phyloP scores from a whole-genome alignment of 2,329 filamentous ascomycete species.

The Aspergillus brunneoviolaceus region DNA sequence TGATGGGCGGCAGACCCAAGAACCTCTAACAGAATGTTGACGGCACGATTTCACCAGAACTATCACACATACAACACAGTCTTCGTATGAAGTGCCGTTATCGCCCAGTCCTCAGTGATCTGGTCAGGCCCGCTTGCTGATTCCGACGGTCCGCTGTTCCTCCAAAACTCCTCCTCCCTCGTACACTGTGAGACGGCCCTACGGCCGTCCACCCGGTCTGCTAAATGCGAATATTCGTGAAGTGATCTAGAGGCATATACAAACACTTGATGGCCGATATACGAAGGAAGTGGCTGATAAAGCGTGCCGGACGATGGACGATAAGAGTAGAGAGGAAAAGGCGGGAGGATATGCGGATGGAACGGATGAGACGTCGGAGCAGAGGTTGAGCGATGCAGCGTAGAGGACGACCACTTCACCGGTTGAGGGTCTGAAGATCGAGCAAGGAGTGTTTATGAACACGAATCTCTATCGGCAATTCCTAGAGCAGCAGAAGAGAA shows the following conservation, averaged over 20 bases:
- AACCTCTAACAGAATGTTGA: constrained; percentile 5
- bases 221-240: constrained; percentile 19
- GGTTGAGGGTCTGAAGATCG: background rate
- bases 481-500: background rate
- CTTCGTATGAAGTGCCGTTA: background rate
- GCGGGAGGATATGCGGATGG: background rate
- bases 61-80: background rate
- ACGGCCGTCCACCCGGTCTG: constrained; percentile 36
- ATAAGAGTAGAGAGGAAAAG: background rate
- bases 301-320: background rate
- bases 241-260: constrained; percentile 15
- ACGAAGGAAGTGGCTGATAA: background rate
- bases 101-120: background rate
- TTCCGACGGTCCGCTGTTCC: constrained; percentile 14
- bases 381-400: background rate
- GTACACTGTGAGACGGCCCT: constrained; percentile 36
- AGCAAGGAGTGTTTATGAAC: background rate
- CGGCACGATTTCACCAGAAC: background rate
- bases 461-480: background rate
- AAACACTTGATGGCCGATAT: background rate
- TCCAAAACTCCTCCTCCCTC: constrained; percentile 30
- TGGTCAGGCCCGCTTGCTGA: background rate
- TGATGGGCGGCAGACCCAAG: background rate
- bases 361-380: background rate
- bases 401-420: background rate